Evolutionary conservation across 495 filamentous ascomycete genomes (phyloP).

Genomic region (Talaromyces wortmannii): DNA sequence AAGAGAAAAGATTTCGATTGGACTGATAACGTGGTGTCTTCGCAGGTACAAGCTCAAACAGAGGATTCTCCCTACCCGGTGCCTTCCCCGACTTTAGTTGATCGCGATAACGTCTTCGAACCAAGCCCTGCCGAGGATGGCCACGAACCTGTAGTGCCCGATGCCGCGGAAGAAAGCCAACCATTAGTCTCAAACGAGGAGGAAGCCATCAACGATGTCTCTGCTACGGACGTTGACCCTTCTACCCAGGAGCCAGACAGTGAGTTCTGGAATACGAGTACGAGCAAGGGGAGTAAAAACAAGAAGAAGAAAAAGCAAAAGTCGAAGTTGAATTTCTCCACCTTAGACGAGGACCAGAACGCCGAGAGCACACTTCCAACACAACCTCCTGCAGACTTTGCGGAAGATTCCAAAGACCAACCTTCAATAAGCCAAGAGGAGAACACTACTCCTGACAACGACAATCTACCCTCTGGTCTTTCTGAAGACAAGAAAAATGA

Average conservation of each 20-base stretch:
- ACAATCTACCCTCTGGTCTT: too few species aligned
- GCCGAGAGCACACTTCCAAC: constrained; percentile 1
- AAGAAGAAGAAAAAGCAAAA: constrained; percentile 17
- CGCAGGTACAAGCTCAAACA: constrained; percentile 40
- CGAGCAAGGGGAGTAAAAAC: constrained; percentile 19
- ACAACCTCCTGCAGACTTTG: background rate
- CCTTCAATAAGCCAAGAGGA: too few species aligned
- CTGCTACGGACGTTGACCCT: background rate
- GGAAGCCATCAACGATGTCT: background rate
- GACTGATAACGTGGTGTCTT: constrained; percentile 44
- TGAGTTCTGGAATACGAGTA: background rate
- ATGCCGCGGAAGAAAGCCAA: background rate
- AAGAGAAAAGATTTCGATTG: constrained; percentile 35
- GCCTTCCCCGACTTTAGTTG: constrained; percentile 29
- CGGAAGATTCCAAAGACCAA: background rate
- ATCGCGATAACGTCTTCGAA: constrained; percentile 12
- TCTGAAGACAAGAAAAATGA: too few species aligned
- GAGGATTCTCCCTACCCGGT: constrained; percentile 28
- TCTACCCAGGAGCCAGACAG: background rate
- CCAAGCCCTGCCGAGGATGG: constrained; percentile 11
- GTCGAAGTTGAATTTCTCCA: background rate
- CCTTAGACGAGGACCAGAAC: background rate
- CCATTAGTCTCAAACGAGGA: background rate
- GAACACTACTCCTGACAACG: too few species aligned
- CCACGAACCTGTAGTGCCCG: background rate